Conservation (phyloP, 2,329 filamentous ascomycete species). For the Exophiala alcalophila region DNA sequence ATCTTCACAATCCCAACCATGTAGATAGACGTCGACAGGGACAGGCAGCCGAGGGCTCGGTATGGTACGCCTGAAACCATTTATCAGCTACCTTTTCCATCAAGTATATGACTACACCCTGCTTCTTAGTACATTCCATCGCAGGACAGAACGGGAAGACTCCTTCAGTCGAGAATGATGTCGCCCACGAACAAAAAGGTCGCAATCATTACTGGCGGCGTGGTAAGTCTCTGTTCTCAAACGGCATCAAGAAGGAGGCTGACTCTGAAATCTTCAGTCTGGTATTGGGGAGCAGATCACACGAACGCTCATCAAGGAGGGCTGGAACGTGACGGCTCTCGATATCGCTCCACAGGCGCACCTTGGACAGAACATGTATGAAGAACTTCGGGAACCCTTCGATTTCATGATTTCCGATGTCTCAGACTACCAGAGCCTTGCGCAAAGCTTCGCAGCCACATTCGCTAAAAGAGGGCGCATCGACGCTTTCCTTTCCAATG, state of each 20-base stretch:
- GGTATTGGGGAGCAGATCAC: conserved; percentile 48
- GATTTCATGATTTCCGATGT: conserved; percentile 49
- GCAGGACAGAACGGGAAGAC: too few species aligned
- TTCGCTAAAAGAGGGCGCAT: conserved; percentile 47
- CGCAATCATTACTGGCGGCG: conserved; percentile 43
- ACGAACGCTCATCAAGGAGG: conserved; percentile 36
- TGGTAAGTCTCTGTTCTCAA: conserved; percentile 34
- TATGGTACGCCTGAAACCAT: too few species aligned
- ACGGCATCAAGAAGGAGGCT: neutral
- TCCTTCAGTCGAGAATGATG: too few species aligned
- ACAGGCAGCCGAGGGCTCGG: too few species aligned
- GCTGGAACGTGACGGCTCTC: conserved; percentile 37
- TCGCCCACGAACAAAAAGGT: conserved; percentile 28
- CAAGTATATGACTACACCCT: too few species aligned
- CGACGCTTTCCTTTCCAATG: conserved; percentile 51
- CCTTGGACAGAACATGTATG: conserved; percentile 28
- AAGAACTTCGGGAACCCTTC: conserved; percentile 39
- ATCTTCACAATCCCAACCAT: too few species aligned
- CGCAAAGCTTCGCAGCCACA: conserved; percentile 42
- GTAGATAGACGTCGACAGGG: too few species aligned
- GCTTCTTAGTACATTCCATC: too few species aligned
- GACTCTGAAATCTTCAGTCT: conserved; percentile 36
- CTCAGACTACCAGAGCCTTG: conserved; percentile 47
- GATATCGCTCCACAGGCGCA: conserved; percentile 34
- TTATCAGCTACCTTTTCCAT: too few species aligned